Percentiles rank a stretch among this genome's conserved stretches.
These are phyloP conservation scores for Solanum peruvianum DNA, from an alignment of 257 asterid genomes.

Conservation along the genomic window DNA sequence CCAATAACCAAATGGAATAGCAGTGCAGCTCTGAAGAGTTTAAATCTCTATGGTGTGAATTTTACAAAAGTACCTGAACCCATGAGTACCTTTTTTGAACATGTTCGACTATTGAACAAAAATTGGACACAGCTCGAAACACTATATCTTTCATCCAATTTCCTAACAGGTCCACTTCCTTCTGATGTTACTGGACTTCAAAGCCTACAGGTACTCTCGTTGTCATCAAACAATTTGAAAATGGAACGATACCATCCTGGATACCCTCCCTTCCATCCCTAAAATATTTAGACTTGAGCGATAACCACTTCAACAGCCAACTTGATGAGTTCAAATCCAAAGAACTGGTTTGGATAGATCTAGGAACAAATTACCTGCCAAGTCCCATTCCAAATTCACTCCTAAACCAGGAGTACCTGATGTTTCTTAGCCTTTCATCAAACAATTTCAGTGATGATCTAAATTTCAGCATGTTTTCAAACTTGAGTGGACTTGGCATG, in stretches of 20 bases:
- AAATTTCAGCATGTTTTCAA: not conserved
- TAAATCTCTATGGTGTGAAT: not conserved
- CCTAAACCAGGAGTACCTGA: not conserved
- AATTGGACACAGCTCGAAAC: not conserved
- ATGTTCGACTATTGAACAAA: not conserved
- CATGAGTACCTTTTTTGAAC: not conserved
- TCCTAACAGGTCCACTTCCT: not conserved
- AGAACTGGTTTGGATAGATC: no score
- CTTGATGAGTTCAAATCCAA: no score
- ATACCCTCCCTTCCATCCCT: no score
- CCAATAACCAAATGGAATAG: slow-evolving; percentile 5
- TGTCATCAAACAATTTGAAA: not conserved
- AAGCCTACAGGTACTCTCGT: not conserved
- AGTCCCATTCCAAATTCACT: not conserved
- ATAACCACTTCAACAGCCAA: no score
- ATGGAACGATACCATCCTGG: no score
- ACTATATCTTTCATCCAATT: not conserved
- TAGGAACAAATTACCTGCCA: no score
- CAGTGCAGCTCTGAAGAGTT: not conserved
- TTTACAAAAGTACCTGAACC: slow-evolving; percentile 4
- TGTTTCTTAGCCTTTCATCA: not conserved
- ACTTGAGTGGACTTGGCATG: not conserved
- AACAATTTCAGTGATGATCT: not conserved
- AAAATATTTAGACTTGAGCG: no score
- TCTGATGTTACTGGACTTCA: not conserved